phyloP scores from a whole-genome alignment of 2,329 filamentous ascomycete species.

The Cytospora piceicola region DNA sequence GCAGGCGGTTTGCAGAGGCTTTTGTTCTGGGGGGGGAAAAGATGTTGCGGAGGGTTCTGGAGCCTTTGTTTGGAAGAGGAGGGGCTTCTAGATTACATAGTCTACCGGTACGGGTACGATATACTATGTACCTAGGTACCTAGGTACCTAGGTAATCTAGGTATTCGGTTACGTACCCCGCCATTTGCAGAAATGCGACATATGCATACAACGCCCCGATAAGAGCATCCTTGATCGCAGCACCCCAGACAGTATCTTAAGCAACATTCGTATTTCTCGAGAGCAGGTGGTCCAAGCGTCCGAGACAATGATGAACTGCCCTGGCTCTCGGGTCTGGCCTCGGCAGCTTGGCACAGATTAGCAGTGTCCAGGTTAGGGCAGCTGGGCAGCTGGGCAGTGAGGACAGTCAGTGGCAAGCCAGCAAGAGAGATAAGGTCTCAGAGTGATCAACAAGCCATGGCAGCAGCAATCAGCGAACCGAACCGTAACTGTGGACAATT shows the following conservation, averaged over 20 bases:
- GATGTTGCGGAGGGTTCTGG: neutral
- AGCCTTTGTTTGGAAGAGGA: slow-evolving; percentile 8
- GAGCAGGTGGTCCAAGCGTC: slow-evolving; percentile 7
- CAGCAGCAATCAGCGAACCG: neutral
- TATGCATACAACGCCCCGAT: slow-evolving; percentile 7
- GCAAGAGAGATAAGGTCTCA: neutral
- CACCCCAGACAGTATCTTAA: neutral
- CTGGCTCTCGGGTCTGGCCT: too few species aligned
- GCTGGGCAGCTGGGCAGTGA: too few species aligned
- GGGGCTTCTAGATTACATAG: neutral
- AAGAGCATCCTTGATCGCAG: slow-evolving; percentile 1
- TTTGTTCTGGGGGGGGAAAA: too few species aligned
- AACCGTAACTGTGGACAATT: neutral
- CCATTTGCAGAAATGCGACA: slow-evolving; percentile 5
- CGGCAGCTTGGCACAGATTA: too few species aligned
- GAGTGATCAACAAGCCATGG: neutral
- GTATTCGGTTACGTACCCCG: slow-evolving; percentile 15
- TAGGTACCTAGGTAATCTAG: neutral
- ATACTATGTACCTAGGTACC: slow-evolving; percentile 1
- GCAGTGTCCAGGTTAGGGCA: too few species aligned
- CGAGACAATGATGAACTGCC: neutral
- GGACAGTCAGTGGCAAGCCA: neutral
- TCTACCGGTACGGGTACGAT: too few species aligned
- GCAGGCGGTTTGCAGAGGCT: neutral
- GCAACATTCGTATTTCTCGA: neutral